Percentiles rank a stretch among this genome's conserved stretches.
These are phyloP conservation scores for Agapanthus africanus DNA, from an alignment of 106 monocot genomes.

Conservation along the genomic window DNA sequence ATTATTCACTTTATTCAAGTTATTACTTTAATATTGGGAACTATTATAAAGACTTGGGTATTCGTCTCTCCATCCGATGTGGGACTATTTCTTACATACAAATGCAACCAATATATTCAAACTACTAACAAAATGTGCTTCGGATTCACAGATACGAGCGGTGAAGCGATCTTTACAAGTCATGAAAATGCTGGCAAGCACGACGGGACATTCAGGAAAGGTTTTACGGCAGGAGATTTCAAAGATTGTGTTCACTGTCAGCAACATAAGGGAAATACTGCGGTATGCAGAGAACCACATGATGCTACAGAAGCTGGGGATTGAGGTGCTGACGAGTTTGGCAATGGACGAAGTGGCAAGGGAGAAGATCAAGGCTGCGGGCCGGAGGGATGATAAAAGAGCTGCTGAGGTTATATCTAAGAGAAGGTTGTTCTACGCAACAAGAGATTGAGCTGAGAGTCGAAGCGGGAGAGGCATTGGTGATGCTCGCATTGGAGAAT, in stretches of 20 bases:
- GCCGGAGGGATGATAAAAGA: slow-evolving; percentile 41
- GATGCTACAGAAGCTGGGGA: slow-evolving; percentile 44
- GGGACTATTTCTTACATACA: too few relatives aligned
- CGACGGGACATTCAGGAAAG: slow-evolving; percentile 46
- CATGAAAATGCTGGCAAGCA: slow-evolving; percentile 26
- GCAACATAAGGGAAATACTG: slow-evolving; percentile 51
- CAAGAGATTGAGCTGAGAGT: slow-evolving; percentile 13
- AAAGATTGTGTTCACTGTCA: slow-evolving; percentile 46
- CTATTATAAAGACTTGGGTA: too few relatives aligned
- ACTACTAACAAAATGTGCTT: too few relatives aligned
- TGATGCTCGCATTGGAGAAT: slow-evolving; percentile 61
- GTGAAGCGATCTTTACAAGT: slow-evolving; percentile 38
- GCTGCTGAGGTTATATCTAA: slow-evolving; percentile 32
- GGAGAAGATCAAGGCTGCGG: slow-evolving; percentile 46
- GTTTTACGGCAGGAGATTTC: slow-evolving; percentile 33
- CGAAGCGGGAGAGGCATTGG: slow-evolving; percentile 71
- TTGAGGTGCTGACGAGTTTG: slow-evolving; percentile 46
- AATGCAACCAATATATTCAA: too few relatives aligned
- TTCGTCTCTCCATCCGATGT: too few relatives aligned
- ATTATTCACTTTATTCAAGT: too few relatives aligned
- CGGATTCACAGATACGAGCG: slow-evolving; percentile 25
- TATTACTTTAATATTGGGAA: too few relatives aligned
- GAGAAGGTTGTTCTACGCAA: slow-evolving; percentile 10
- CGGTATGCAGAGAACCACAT: slow-evolving; percentile 44
- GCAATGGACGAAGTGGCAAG: slow-evolving; percentile 49